These are phyloP conservation scores for Yarrowia hollandica DNA, from an alignment of 805 yeast species.

Conservation along the genomic window DNA sequence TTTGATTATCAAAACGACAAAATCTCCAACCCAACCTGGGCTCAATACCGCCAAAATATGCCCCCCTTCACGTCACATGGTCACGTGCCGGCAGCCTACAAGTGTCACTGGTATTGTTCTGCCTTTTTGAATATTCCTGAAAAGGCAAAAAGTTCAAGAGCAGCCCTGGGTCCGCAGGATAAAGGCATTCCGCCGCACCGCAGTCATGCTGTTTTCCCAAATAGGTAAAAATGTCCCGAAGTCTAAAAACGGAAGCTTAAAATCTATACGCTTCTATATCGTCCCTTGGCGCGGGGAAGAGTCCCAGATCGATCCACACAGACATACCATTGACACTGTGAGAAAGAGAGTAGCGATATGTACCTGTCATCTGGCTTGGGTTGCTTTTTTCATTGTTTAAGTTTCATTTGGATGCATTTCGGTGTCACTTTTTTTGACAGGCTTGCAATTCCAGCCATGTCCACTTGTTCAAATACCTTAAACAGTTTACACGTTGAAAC, in stretches of 20 bases:
- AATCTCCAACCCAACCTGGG: too few species aligned
- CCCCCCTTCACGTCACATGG: too few species aligned
- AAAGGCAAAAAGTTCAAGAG: slow-evolving; percentile 22
- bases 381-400: too few species aligned
- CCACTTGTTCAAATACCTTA: background rate
- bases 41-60: too few species aligned
- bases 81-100: background rate
- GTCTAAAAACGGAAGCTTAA: background rate
- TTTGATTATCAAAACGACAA: too few species aligned
- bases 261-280: slow-evolving; percentile 1
- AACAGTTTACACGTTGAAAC: background rate
- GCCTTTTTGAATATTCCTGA: background rate
- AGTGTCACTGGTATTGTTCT: too few species aligned
- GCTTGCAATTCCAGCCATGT: too few species aligned
- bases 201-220: background rate
- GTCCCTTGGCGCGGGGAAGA: background rate
- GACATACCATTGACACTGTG: too few species aligned
- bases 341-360: too few species aligned
- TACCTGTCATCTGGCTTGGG: too few species aligned
- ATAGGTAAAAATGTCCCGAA: slow-evolving; percentile 4
- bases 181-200: background rate
- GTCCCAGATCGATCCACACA: too few species aligned
- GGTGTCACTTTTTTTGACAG: background rate
- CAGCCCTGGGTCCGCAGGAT: background rate
- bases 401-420: background rate